A percentile compares a stretch with the other conserved stretches of the same genome.
phyloP scores from a whole-genome alignment of 164 flowering plant species.

The Kingdonia uniflora region DNA sequence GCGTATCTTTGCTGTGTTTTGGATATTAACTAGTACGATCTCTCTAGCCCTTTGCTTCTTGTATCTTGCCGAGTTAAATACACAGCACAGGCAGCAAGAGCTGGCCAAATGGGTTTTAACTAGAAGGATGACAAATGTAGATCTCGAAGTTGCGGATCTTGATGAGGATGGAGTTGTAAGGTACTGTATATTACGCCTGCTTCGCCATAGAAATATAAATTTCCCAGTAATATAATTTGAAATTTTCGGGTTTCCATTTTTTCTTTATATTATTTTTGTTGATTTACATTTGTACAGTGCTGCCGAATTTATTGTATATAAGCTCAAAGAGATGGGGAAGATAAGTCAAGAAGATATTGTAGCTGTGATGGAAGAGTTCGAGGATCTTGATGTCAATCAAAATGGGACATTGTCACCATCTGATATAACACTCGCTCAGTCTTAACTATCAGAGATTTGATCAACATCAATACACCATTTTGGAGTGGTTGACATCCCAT shows the following conservation, averaged over 20 bases:
- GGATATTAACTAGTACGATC: slow-evolving; percentile 72
- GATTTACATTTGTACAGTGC: slow-evolving; percentile 32
- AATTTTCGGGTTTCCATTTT: background rate
- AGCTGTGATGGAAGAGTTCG: slow-evolving; percentile 45
- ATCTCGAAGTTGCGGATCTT: slow-evolving; percentile 82
- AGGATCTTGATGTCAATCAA: slow-evolving; percentile 54
- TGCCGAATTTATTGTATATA: slow-evolving; percentile 58
- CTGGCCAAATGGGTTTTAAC: slow-evolving; percentile 58
- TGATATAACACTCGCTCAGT: slow-evolving; percentile 42
- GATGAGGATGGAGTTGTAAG: slow-evolving; percentile 55
- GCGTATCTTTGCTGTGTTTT: slow-evolving; percentile 65
- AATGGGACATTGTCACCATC: slow-evolving; percentile 60
- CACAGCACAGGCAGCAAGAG: slow-evolving; percentile 39
- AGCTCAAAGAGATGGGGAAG: slow-evolving; percentile 84
- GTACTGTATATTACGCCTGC: slow-evolving; percentile 18
- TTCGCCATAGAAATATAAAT: background rate
- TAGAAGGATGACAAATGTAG: slow-evolving; percentile 33
- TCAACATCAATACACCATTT: too few relatives aligned
- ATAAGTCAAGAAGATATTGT: slow-evolving; percentile 51
- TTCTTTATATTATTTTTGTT: too few relatives aligned
- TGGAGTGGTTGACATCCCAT: background rate
- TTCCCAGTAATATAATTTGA: background rate
- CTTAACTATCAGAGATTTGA: slow-evolving; percentile 8
- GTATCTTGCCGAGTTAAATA: slow-evolving; percentile 52
- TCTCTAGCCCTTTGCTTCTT: slow-evolving; percentile 63